Conservation (phyloP, 192 early-diverging fungal species). For the Coemansia asiatica region DNA sequence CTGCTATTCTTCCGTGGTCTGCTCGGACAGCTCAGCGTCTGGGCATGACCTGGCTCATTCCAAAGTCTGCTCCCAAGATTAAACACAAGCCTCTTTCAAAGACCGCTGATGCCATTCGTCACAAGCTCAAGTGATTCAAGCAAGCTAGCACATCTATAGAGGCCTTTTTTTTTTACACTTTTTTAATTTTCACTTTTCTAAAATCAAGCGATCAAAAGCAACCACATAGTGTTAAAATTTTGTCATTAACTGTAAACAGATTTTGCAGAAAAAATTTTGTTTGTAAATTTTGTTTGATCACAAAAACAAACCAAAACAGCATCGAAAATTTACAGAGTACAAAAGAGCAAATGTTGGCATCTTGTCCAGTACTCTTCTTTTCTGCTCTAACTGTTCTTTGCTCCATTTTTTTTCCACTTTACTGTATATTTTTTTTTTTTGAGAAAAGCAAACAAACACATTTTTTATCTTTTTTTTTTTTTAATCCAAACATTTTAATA, state of each 20-base stretch:
- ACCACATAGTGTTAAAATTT: too few species aligned
- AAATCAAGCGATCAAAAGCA: background rate
- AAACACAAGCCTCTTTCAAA: conserved; percentile 36
- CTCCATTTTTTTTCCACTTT: background rate
- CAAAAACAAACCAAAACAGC: too few species aligned
- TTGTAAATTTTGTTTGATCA: background rate
- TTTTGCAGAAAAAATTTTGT: too few species aligned
- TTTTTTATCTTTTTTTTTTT: background rate
- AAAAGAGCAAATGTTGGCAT: background rate
- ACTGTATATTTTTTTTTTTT: background rate
- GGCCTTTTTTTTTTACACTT: conserved; percentile 1
- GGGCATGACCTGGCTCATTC: conserved; percentile 53
- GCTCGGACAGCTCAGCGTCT: conserved; percentile 50
- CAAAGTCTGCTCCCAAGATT: conserved; percentile 47
- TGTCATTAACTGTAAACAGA: too few species aligned
- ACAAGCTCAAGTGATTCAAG: conserved; percentile 50
- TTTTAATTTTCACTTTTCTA: background rate
- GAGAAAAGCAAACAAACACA: background rate
- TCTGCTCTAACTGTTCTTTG: too few species aligned
- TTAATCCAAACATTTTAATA: background rate
- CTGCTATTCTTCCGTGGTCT: conserved; percentile 52
- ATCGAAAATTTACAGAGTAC: too few species aligned
- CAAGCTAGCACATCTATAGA: too few species aligned
- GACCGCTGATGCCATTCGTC: conserved; percentile 38
- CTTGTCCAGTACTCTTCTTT: background rate